Percentiles rank a stretch among this genome's conserved stretches.
phyloP scores from a whole-genome alignment of 192 early-diverging fungal genomes.

The Backusella luteola region DNA sequence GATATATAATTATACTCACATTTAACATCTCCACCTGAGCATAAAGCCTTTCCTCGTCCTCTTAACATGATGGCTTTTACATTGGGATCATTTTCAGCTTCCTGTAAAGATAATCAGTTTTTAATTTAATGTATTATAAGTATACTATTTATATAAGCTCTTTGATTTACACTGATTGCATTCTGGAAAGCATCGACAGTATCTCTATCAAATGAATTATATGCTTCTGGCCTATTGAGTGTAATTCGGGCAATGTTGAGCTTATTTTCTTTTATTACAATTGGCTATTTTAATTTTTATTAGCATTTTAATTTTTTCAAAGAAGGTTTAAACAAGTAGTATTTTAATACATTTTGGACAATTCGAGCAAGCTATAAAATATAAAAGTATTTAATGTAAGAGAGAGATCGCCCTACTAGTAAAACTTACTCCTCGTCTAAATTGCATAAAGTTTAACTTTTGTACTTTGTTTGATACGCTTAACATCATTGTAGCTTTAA shows the following conservation, averaged over 20 bases:
- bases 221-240: background rate
- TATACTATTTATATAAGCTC: no score
- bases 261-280: background rate
- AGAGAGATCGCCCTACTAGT: no score
- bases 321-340: background rate
- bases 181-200: background rate
- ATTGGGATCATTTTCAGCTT: background rate
- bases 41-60: slow-evolving; percentile 73
- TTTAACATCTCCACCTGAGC: slow-evolving; percentile 86
- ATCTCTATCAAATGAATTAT: background rate
- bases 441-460: background rate
- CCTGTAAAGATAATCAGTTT: background rate
- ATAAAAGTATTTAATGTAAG: background rate
- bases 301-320: background rate
- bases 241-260: background rate
- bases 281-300: background rate
- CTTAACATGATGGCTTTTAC: slow-evolving; percentile 82
- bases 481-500: background rate
- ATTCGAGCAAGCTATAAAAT: background rate
- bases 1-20: slow-evolving; percentile 22
- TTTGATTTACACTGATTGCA: background rate
- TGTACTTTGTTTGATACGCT: background rate
- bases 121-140: no score
- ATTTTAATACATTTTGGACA: background rate
- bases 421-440: background rate